Percentiles rank a stretch among this genome's conserved stretches.
phyloP scores from a whole-genome alignment of 2,329 filamentous ascomycete species.

The Aspergillus sp. region DNA sequence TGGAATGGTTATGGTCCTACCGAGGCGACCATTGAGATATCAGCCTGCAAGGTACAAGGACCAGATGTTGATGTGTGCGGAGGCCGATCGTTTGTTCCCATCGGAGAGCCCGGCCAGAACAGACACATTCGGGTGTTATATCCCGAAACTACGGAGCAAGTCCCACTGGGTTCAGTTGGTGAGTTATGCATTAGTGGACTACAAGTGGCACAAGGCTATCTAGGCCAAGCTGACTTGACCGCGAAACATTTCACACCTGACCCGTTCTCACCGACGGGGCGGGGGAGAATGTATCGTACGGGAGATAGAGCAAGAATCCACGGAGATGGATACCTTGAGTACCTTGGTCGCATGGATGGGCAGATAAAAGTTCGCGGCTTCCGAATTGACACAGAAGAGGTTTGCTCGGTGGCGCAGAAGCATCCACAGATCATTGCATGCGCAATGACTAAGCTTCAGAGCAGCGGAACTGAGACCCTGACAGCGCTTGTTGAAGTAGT shows the following conservation, averaged over 20 bases:
- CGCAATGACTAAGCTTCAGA: neutral
- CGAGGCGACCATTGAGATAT: constrained; percentile 6
- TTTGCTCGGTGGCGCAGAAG: neutral
- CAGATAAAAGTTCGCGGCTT: constrained; percentile 8
- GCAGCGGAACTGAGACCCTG: neutral
- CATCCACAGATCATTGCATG: neutral
- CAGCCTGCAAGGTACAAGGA: neutral
- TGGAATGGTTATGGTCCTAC: constrained; percentile 13
- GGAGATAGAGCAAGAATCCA: constrained; percentile 5
- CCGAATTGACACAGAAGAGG: neutral
- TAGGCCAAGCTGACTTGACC: neutral
- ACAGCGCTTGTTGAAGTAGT: neutral
- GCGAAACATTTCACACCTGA: neutral
- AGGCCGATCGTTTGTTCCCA: neutral
- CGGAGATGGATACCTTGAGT: constrained; percentile 3
- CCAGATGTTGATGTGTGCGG: neutral
- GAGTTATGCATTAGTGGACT: constrained; percentile 10
- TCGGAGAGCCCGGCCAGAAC: neutral
- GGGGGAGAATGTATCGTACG: constrained; percentile 5
- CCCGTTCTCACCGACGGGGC: neutral
- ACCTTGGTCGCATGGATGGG: constrained; percentile 5
- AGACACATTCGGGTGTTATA: constrained; percentile 1
- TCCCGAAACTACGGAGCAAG: constrained; percentile 1
- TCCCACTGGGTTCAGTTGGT: constrained; percentile 1
- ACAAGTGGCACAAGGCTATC: constrained; percentile 7